Evolutionary conservation across 2,329 filamentous ascomycete species (phyloP).

Genomic region (Hymenoscyphus fraxineus): DNA sequence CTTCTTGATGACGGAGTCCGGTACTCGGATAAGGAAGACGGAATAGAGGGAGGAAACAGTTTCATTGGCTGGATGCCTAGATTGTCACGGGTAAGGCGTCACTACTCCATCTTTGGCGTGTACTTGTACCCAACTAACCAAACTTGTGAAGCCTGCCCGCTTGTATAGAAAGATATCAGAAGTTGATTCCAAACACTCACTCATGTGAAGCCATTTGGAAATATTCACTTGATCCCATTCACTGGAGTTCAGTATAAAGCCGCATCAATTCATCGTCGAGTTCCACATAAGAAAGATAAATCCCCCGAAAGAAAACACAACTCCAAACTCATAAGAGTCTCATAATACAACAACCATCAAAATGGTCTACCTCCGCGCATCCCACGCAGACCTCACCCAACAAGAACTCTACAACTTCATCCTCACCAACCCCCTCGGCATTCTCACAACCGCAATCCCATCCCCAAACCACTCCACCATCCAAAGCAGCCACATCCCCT

Average conservation of each 20-base stretch:
- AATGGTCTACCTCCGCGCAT: constrained; percentile 54
- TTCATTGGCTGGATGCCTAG: not conserved
- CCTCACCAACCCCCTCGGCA: constrained; percentile 55
- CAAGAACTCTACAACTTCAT: constrained; percentile 53
- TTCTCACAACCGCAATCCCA: constrained; percentile 58
- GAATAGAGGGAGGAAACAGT: not conserved
- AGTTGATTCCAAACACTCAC: not conserved
- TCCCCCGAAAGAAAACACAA: not conserved
- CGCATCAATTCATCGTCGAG: not conserved
- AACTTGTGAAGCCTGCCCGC: not conserved
- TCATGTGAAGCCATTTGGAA: not conserved
- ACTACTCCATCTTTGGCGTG: not conserved
- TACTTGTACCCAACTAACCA: not conserved
- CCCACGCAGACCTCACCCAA: constrained; percentile 50
- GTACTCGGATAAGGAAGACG: not conserved
- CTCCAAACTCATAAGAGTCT: not conserved
- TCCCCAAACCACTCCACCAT: constrained; percentile 48
- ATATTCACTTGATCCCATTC: not conserved
- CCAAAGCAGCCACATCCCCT: constrained; percentile 59
- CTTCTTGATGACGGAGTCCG: not conserved
- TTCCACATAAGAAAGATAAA: not conserved
- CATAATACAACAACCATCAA: not conserved
- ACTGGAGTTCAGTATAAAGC: not conserved
- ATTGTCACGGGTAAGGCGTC: not conserved
- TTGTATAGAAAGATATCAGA: not conserved